Evolutionary conservation across 768 basidiomycete species (phyloP), one percentile per base, ranked within the genome.

Genomic region (Podaxis sp.): DNA sequence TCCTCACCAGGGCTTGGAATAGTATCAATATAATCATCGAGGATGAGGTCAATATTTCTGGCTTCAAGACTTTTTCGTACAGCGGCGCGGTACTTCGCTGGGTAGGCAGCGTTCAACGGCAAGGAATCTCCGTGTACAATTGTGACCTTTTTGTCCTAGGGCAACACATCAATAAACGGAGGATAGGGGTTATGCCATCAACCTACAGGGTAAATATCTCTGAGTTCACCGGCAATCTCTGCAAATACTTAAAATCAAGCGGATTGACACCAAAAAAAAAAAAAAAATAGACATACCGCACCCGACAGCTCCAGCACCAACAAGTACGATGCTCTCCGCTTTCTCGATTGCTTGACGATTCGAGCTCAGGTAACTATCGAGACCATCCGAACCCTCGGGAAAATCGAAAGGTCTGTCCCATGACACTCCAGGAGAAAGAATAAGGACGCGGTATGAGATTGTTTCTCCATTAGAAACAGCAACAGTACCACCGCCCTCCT

Each of bases 281-380:
- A 51, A 28, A 28, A 28, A 24, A 30, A 30, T 7, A 8, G 11
- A 71, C 75, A 13, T 55, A 80, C 80, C 80, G 49, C 83, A 68
- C 7, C 82, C 84, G 24, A 87, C 77, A 8, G 84, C 76, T 24
- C 86, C 86, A 39, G 82, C 84, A 26, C 84, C 86, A 1, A 75
- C 83, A n/a, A 87, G 68, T 12, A 83, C 74, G 65, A 85, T 77
- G 64, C 79, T 69, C 15, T 71, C 67, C 12, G 79, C 78, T 7
- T 66, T 65, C 38, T 69, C 67, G 40, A 81, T 72, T 38, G 71
- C 71, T 6, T 66, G 61, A 54, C 75, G 71, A 59, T 69, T 72
- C 4, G 63, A 52, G 5, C 65, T 61, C 33, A 80, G 64, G 64
- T 67, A 76, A 19, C 63, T 52, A 12, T 66, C 38, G 13, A 73